Evolutionary conservation across 768 basidiomycete species (phyloP).

Genomic region (Hericium rajendrae): DNA sequence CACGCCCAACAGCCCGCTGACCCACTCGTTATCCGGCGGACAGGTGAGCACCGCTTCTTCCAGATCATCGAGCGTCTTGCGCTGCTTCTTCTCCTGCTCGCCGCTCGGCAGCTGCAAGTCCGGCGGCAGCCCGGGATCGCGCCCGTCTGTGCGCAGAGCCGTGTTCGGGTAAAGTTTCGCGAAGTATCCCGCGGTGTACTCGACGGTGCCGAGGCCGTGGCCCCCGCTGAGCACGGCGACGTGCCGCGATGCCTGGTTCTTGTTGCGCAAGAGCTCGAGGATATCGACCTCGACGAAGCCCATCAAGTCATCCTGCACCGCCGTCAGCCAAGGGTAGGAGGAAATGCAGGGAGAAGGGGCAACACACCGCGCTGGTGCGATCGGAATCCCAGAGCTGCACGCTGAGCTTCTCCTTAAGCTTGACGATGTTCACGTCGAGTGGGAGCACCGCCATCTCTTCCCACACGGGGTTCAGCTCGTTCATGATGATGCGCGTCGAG

Average conservation of each 20-base stretch:
- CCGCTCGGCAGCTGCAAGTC: constrained; percentile 29
- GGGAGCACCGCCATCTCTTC: constrained; percentile 60
- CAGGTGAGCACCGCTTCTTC: constrained; percentile 32
- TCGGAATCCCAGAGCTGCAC: constrained; percentile 72
- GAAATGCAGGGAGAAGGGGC: background rate
- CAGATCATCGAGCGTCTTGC: constrained; percentile 16
- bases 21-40: constrained; percentile 51
- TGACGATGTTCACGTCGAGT: constrained; percentile 54
- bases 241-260: constrained; percentile 18
- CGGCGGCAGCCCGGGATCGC: constrained; percentile 26
- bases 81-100: constrained; percentile 32
- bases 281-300: constrained; percentile 36
- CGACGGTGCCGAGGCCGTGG: constrained; percentile 27
- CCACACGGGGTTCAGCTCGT: constrained; percentile 53
- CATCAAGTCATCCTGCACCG: constrained; percentile 34
- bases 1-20: constrained; percentile 56
- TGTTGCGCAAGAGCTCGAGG: constrained; percentile 20
- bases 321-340: background rate
- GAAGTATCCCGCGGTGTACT: constrained; percentile 46
- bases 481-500: constrained; percentile 60
- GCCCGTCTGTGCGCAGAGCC: constrained; percentile 18
- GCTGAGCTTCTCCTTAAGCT: constrained; percentile 53
- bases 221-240: constrained; percentile 14
- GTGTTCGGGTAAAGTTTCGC: constrained; percentile 29
- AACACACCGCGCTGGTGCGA: constrained; percentile 22